Evolutionary conservation across 225 moss, liverwort and hornwort genomes (phyloP), one percentile per base, ranked within the genome.

Genomic region (Polytrichum formosum): DNA sequence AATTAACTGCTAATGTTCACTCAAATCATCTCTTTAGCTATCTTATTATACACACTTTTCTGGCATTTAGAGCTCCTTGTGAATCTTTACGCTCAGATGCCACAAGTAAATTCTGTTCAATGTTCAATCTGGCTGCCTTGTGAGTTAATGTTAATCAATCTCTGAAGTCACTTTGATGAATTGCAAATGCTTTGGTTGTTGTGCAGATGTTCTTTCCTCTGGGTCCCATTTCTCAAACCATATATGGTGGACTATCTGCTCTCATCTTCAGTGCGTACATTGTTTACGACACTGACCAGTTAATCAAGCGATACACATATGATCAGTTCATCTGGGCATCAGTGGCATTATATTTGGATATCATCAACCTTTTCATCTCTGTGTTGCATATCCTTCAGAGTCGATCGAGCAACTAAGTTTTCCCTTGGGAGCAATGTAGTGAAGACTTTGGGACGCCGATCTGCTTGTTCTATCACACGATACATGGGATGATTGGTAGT

Each of bases 261-360:
- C 91, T 96, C 46, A 9, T 96, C 64, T 96, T 96, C 90, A 93
- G 91, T 78, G 87, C 75, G 30, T 96, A 96, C 71, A 93, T 96
- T 71, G 90, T 96, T 7, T 96, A 96, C 46, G 96, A 96, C 70
- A 96, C 96, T 2, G 93, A 93, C 74, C 88, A 96, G 70, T 77
- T 96, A 83, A 96, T 96, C 85, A 96, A 93, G 81, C 86, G 93
- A 54, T 93, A 85, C 76, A 82, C 82, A 4, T 83, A 85, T 20
- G 96, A 96, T 80, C 91, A 96, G 72, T 93, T 93, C 80, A 86
- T 96, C 60, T 85, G 93, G 88, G 96, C 96, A 22, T 96, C 96
- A 25, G 96, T 96, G 60, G 84, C 93, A 3, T 84, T 96, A 31
- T 96, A 96, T 75, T 79, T 96, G 78, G 96, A 96, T 83, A 87